Conservation (phyloP, 345 rosid species). For the Ricinus communis region DNA sequence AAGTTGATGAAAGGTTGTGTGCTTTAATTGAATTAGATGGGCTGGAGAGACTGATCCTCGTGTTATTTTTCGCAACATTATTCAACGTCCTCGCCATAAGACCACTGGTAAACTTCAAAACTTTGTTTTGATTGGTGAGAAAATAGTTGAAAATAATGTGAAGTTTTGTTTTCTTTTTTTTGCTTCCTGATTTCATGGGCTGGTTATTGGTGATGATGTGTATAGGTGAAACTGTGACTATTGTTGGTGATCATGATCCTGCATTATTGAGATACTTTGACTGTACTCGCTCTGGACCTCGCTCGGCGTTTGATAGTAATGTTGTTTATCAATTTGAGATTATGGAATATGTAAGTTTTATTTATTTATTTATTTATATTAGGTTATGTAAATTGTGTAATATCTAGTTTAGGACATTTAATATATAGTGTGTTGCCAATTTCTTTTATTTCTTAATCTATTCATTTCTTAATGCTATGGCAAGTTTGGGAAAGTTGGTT, state of each 20-base stretch:
- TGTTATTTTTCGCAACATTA: conserved; percentile 88
- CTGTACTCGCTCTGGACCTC: conserved; percentile 92
- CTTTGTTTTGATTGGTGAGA: not conserved
- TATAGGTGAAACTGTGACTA: conserved; percentile 81
- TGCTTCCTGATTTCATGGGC: not conserved
- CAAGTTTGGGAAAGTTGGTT: not conserved
- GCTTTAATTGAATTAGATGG: conserved; percentile 50
- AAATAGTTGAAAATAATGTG: not conserved
- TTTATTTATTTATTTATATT: too few relatives aligned
- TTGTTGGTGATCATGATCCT: conserved; percentile 86
- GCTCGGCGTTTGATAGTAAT: conserved; percentile 83
- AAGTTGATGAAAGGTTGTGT: not conserved
- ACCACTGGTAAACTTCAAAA: conserved; percentile 51
- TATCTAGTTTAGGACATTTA: conserved; percentile 2
- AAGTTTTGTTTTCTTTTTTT: too few relatives aligned
- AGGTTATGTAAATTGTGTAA: not conserved
- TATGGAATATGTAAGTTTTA: conserved; percentile 89
- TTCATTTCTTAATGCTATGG: not conserved
- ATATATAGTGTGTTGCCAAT: not conserved
- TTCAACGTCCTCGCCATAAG: conserved; percentile 97
- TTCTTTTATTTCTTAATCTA: not conserved
- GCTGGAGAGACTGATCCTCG: conserved; percentile 97
- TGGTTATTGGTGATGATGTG: conserved; percentile 17
- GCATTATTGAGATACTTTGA: conserved; percentile 80
- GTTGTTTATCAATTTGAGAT: conserved; percentile 94